Percentiles rank a stretch among this genome's conserved stretches.
Conservation (phyloP, 2,329 filamentous ascomycete genomes). For the Hymenoscyphus repandus region DNA sequence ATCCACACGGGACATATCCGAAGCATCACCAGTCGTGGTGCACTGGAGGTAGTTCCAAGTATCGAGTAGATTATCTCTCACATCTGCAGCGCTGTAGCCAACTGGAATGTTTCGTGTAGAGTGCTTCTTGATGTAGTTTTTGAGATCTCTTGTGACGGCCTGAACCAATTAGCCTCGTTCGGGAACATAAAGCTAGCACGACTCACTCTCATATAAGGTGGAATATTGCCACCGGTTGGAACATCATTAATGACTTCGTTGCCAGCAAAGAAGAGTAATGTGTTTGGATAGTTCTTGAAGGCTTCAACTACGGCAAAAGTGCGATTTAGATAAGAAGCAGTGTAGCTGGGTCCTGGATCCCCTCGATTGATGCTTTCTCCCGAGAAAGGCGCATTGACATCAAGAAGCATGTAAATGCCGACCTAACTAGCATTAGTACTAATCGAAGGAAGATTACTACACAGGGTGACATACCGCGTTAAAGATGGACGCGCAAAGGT, state of each 20-base stretch:
- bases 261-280: conserved; percentile 69
- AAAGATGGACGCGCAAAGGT: conserved; percentile 62
- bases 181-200: background rate
- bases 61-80: conserved; percentile 66
- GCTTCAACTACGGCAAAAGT: conserved; percentile 63
- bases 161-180: conserved; percentile 34
- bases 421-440: conserved; percentile 28
- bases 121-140: conserved; percentile 73
- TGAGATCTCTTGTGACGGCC: conserved; percentile 73
- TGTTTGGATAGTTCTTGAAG: conserved; percentile 63
- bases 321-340: conserved; percentile 55
- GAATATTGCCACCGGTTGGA: conserved; percentile 51
- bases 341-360: conserved; percentile 56
- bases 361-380: conserved; percentile 52
- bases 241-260: conserved; percentile 73
- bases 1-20: conserved; percentile 61
- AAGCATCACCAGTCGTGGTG: conserved; percentile 45
- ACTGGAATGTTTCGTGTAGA: conserved; percentile 65
- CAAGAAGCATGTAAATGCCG: conserved; percentile 64
- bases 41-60: conserved; percentile 73
- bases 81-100: conserved; percentile 77
- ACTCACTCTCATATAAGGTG: conserved; percentile 57
- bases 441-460: too few species aligned
- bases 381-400: conserved; percentile 60
- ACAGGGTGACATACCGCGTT: conserved; percentile 42